Base-by-base conservation (phyloP, 495 filamentous ascomycete species). In the Cenococcum geophilum region DNA sequence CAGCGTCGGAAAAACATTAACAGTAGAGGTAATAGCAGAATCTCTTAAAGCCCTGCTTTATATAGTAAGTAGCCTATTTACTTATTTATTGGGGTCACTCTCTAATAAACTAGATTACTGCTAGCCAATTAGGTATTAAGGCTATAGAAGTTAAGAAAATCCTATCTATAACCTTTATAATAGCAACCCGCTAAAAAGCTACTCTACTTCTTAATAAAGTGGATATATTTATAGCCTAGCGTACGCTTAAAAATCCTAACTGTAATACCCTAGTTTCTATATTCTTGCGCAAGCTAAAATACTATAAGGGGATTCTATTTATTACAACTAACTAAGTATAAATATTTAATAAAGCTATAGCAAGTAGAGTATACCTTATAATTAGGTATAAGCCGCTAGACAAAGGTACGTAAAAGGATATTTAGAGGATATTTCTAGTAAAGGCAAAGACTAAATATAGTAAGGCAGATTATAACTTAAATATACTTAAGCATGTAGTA, bases 241-340 rank as follows among this genome's bases (percentile, higher is more conserved):
- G 51, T 11, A 10, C 8, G 16, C 20, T 22, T 8, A 10, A 25
- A 49, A 16, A 49, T n/a, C 20, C 45, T 49, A 16, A 6, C 9
- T 10, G 23, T 22, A 55, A 55, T 22, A 55, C 8, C 51, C 23
- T 55, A 5, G 22, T 27, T 16, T 5, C 51, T 5, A 32, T 27
- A 5, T 55, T 55, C 34, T 22, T 55, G 23, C 34, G 18, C 6
- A 21, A 55, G 34, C 51, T 55, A 6, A 32, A 55, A 32, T 55
- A 55, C 22, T 37, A n/a, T n/a, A 16, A 27, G 16, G 51, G 51
- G 12, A 32, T 55, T 22, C 22, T 55, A 22, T 55, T 55, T 20
- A 9, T 55, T n/a, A 37, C 34, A 10, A 55, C 51, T n/a, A 55
- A 55, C 51, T 6, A 22, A 6, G 9, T 55, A 16, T 8, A n/a